A percentile compares a stretch with the other conserved stretches of the same genome.
Evolutionary conservation across 306 rosid genomes (phyloP).

Genomic region (Pachyrhizus erosus): DNA sequence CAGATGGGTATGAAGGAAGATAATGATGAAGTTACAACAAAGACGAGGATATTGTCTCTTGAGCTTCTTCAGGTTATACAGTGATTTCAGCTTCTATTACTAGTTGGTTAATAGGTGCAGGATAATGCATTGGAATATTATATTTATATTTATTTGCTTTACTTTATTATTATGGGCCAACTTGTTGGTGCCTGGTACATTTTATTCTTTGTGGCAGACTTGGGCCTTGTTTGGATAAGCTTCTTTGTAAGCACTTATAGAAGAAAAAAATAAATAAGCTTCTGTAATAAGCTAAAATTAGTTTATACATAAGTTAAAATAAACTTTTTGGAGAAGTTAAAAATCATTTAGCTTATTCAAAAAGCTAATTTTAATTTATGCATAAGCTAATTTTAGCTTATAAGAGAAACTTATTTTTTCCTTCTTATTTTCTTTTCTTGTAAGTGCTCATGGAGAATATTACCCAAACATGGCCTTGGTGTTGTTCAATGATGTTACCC

Average conservation of each 20-base stretch:
- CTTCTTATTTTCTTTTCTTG: too few species aligned
- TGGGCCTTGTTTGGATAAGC: background rate
- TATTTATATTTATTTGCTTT: constrained; percentile 29
- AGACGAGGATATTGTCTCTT: constrained; percentile 94
- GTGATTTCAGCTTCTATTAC: constrained; percentile 42
- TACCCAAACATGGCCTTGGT: background rate
- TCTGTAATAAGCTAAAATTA: too few species aligned
- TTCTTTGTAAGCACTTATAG: too few species aligned
- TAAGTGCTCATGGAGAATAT: too few species aligned
- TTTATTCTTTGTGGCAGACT: constrained; percentile 19
- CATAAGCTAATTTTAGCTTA: too few species aligned
- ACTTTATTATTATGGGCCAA: constrained; percentile 12
- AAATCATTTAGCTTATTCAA: too few species aligned
- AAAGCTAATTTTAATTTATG: too few species aligned
- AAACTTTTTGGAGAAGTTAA: too few species aligned
- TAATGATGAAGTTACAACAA: constrained; percentile 87
- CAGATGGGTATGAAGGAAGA: constrained; percentile 99
- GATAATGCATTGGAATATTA: constrained; percentile 23
- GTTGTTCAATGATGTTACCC: constrained; percentile 20
- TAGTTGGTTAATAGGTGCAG: constrained; percentile 22
- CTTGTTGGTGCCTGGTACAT: constrained; percentile 28
- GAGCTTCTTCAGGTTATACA: constrained; percentile 95
- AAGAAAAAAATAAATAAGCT: too few species aligned
- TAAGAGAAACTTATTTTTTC: too few species aligned
- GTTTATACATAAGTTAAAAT: too few species aligned